These are phyloP conservation scores for Penicillium lividum DNA, from an alignment of 495 filamentous ascomycete genomes.

Conservation along the genomic window DNA sequence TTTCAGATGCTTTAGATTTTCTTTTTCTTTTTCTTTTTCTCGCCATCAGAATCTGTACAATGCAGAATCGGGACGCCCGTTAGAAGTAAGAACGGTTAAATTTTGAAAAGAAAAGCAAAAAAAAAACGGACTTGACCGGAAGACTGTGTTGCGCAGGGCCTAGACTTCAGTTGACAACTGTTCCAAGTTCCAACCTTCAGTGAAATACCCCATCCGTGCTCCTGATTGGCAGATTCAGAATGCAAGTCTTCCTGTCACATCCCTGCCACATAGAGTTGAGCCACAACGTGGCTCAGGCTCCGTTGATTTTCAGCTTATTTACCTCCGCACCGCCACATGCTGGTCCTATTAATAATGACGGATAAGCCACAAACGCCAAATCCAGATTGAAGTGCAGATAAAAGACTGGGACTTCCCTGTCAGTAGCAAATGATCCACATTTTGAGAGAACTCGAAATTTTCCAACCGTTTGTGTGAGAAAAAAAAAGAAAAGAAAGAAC, in stretches of 20 bases:
- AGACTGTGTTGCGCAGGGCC: conserved; percentile 2
- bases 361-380: conserved; percentile 3
- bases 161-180: not conserved
- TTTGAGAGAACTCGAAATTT: not conserved
- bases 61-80: conserved; percentile 10
- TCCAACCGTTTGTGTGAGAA: not conserved
- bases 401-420: conserved; percentile 20
- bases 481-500: not conserved
- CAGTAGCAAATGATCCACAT: not conserved
- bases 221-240: conserved; percentile 4
- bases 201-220: not conserved
- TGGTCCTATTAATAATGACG: not conserved
- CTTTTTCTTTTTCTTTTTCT: not conserved
- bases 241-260: conserved; percentile 7
- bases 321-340: conserved; percentile 3
- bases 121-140: not conserved
- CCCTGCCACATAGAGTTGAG: conserved; percentile 7
- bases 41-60: conserved; percentile 4
- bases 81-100: conserved; percentile 1
- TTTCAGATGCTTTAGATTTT: not conserved
- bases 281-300: conserved; percentile 14
- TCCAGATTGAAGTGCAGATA: conserved; percentile 8
- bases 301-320: conserved; percentile 3
- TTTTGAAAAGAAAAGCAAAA: not conserved
- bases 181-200: not conserved